phyloP scores from a whole-genome alignment of 345 rosid genomes.

The Salix caprea region DNA sequence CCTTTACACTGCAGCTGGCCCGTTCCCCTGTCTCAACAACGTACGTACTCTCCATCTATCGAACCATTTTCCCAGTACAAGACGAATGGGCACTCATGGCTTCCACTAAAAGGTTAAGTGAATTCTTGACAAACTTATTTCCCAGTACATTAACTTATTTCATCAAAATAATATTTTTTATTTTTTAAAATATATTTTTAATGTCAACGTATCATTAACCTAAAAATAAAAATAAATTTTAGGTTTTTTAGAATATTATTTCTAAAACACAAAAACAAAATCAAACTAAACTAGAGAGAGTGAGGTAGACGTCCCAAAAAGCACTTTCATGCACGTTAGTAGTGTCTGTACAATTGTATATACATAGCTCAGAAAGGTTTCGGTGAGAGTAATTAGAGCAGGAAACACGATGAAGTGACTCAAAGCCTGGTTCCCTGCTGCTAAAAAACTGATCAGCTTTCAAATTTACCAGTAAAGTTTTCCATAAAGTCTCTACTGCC shows the following conservation, averaged over 20 bases:
- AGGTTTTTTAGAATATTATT: too few relatives aligned
- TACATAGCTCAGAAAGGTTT: neutral
- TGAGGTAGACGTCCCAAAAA: neutral
- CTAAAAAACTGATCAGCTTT: neutral
- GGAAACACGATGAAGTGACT: slow-evolving; percentile 11
- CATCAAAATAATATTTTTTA: too few relatives aligned
- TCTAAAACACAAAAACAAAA: too few relatives aligned
- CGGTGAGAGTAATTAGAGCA: neutral
- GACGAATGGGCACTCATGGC: slow-evolving; percentile 1
- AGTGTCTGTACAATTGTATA: slow-evolving; percentile 8
- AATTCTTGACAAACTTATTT: neutral
- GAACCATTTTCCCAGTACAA: neutral
- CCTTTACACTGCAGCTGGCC: neutral
- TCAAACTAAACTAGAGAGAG: too few relatives aligned
- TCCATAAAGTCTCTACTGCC: slow-evolving; percentile 7
- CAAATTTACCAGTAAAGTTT: neutral
- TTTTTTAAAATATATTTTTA: too few relatives aligned
- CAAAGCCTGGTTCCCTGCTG: slow-evolving; percentile 15
- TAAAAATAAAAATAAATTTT: too few relatives aligned
- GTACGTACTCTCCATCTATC: neutral
- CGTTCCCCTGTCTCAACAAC: neutral
- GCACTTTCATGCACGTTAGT: slow-evolving; percentile 1
- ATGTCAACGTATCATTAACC: too few relatives aligned
- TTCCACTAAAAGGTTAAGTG: neutral
- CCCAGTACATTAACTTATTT: too few relatives aligned